Evolutionary conservation across 192 early-diverging fungal genomes (phyloP).

Genomic region (Allomyces macrogynus): DNA sequence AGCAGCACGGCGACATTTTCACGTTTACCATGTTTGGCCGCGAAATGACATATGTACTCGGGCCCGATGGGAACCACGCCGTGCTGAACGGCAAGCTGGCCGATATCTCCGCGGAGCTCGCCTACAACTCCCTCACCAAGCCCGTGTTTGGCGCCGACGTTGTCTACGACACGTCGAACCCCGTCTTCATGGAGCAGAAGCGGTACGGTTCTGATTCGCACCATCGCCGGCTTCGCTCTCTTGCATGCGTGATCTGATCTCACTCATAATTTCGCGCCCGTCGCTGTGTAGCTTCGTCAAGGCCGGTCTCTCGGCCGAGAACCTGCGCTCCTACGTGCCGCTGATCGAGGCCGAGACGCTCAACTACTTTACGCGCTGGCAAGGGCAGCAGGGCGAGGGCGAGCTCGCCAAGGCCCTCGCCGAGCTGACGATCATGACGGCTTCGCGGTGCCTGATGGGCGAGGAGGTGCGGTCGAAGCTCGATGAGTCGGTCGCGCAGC

Average conservation of each 20-base stretch:
- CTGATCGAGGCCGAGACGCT: conserved; percentile 63
- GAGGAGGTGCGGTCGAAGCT: conserved; percentile 74
- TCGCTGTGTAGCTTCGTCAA: conserved; percentile 94
- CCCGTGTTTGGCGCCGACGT: conserved; percentile 88
- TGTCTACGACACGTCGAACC: conserved; percentile 86
- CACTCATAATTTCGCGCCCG: too few relatives aligned
- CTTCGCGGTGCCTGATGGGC: conserved; percentile 83
- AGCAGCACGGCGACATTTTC: conserved; percentile 73
- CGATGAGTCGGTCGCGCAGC: conserved; percentile 57
- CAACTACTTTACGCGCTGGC: conserved; percentile 49
- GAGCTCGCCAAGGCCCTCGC: conserved; percentile 65
- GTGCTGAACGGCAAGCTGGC: conserved; percentile 81
- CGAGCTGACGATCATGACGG: conserved; percentile 83
- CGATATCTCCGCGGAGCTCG: conserved; percentile 72
- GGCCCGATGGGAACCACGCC: conserved; percentile 86
- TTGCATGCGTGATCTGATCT: background rate
- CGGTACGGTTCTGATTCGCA: conserved; percentile 32
- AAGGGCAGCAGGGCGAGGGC: conserved; percentile 20
- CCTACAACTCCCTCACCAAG: conserved; percentile 79
- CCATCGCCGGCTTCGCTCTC: background rate
- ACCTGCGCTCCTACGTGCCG: conserved; percentile 70
- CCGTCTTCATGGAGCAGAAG: conserved; percentile 95
- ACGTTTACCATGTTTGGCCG: conserved; percentile 85
- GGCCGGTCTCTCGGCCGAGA: conserved; percentile 66
- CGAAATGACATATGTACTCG: conserved; percentile 70